Base-by-base conservation (phyloP, 1,284 basidiomycete genomes). In the Mycosarcoma mackinlayi region DNA sequence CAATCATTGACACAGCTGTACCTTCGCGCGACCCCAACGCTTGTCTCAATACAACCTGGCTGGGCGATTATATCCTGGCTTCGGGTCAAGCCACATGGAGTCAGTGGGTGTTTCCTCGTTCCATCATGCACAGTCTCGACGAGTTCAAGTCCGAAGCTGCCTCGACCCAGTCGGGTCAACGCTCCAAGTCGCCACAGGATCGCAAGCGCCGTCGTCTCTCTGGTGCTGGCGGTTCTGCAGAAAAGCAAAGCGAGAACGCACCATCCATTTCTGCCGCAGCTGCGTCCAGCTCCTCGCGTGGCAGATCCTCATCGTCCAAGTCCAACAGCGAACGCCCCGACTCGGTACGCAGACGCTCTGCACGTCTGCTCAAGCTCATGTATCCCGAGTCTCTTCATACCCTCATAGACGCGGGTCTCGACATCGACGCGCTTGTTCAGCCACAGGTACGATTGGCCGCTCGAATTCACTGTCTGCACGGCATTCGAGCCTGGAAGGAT, bases 401-500 rank as follows among this genome's bases (percentile, higher is more conserved):
- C 3, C 61, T 70, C 23, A 53, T 70, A 8, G 61, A 70, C 30
- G 33, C 60, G 16, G 61, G 61, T 18, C 46, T 64, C 37, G 67
- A 65, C 34, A 61, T 65, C 19, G 57, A 70, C 18, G 24, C 56
- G 13, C 42, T 69, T 6, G 56, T 41, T 1, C 39, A 47, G 41
- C 67, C 67, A 3, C 38, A 57, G 13, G 52, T 57, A 51, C 56
- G 57, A 6, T 41, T 70, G 10, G 71, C 71, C 10, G 71, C 71
- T 3, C 44, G 63, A 1, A 41, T 73, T 6, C 66, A 73, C 25
- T 73, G 71, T 35, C 21, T 73, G 31, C 61, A 70, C 45, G 71
- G 71, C 40, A 60, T 67, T 13, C 53, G 65, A 14, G 55, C 64
- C 4, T 69, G 66, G 66, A 69, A 64, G 31, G 60, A 69, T 24